Conservation (phyloP, 1,139 yeast species). For the Pichia sp. region DNA sequence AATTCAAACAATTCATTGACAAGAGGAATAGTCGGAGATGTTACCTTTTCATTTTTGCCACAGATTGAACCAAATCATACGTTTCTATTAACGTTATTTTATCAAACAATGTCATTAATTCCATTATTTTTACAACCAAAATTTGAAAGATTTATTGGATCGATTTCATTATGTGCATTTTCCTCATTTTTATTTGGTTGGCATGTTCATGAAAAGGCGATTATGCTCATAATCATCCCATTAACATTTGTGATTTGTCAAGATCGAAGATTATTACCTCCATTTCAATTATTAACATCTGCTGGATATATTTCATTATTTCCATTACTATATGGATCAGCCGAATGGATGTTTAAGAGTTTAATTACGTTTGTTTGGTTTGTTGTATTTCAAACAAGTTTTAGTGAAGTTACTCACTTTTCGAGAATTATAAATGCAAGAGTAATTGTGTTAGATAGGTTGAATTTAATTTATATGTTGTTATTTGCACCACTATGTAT, state of each 20-base stretch:
- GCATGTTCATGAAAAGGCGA: conserved; percentile 98
- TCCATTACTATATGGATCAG: conserved; percentile 78
- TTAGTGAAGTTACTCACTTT: conserved; percentile 57
- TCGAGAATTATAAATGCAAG: conserved; percentile 42
- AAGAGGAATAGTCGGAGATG: conserved; percentile 89
- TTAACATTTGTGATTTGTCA: conserved; percentile 68
- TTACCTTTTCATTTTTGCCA: conserved; percentile 73
- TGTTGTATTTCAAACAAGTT: conserved; percentile 65
- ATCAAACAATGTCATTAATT: conserved; percentile 69
- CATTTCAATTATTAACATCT: conserved; percentile 60
- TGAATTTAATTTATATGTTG: conserved; percentile 59
- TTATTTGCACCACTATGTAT: conserved; percentile 63
- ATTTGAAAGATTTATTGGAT: conserved; percentile 72
- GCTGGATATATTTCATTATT: conserved; percentile 85
- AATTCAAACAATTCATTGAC: conserved; percentile 35
- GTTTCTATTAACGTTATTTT: conserved; percentile 70
- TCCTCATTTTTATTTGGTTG: conserved; percentile 93
- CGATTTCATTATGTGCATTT: conserved; percentile 83
- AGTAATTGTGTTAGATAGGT: conserved; percentile 58
- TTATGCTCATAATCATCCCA: conserved; percentile 83
- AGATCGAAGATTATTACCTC: conserved; percentile 65
- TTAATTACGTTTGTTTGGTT: conserved; percentile 85
- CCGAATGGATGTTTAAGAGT: conserved; percentile 71
- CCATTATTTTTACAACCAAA: conserved; percentile 75
- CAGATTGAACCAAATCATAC: conserved; percentile 73